phyloP scores from a whole-genome alignment of 768 basidiomycete genomes.

The Lactifluus pinguis region DNA sequence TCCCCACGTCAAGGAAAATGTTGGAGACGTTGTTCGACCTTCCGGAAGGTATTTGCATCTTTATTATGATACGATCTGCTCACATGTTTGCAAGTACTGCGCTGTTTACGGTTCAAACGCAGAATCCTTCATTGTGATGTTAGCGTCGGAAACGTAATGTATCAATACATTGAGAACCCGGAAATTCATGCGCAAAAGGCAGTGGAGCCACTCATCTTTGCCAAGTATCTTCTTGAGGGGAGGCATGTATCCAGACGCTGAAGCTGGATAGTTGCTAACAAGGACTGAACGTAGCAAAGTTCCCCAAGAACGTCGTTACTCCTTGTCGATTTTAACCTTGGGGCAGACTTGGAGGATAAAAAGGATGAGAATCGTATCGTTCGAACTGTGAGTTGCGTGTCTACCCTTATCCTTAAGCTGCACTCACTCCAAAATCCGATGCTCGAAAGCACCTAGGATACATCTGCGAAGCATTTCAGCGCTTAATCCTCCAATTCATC shows the following conservation, averaged over 20 bases:
- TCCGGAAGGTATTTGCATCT: not conserved
- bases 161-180: not conserved
- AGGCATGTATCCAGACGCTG: not conserved
- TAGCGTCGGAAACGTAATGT: not conserved
- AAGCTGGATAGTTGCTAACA: not conserved
- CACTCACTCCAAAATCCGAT: not conserved
- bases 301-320: constrained; percentile 1
- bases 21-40: not conserved
- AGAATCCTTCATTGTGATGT: not conserved
- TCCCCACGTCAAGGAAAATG: not conserved
- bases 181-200: too few species aligned
- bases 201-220: not conserved
- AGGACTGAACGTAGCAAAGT: not conserved
- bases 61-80: not conserved
- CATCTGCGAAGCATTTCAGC: too few species aligned
- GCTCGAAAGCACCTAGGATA: too few species aligned
- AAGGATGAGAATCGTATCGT: not conserved
- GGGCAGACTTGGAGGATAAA: not conserved
- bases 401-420: not conserved
- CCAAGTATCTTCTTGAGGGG: not conserved
- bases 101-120: not conserved
- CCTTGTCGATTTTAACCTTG: constrained; percentile 4
- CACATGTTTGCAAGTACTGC: not conserved
- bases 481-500: too few species aligned
- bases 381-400: not conserved